These are phyloP conservation scores for Dendrocalamus sinicus DNA, from an alignment of 176 grass and related monocot genomes.

Conservation along the genomic window DNA sequence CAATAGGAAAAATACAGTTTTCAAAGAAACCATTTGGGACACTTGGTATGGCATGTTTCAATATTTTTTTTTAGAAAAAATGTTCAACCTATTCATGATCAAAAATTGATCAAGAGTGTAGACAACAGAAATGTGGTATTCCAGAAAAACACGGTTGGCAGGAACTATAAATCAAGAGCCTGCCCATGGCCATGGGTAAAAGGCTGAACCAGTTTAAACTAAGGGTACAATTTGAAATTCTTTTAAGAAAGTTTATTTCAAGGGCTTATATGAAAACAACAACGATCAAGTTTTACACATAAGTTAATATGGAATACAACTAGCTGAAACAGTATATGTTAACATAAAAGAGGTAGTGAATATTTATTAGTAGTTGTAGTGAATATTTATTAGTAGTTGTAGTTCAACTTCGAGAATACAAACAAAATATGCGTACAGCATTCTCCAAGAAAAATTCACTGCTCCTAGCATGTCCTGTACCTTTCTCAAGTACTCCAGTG, in stretches of 20 bases:
- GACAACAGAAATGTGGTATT: background rate
- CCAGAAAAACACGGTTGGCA: background rate
- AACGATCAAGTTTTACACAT: background rate
- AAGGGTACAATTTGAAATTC: background rate
- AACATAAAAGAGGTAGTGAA: background rate
- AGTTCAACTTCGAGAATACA: background rate
- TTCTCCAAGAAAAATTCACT: background rate
- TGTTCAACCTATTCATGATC: background rate
- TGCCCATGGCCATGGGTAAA: background rate
- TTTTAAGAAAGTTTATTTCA: background rate
- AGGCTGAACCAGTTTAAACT: background rate
- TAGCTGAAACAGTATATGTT: conserved; percentile 16
- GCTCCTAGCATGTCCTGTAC: conserved; percentile 42
- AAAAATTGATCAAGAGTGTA: background rate
- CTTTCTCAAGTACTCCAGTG: conserved; percentile 85
- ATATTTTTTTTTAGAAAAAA: background rate
- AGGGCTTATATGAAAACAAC: background rate
- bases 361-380: background rate
- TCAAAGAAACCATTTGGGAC: background rate
- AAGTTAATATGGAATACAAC: background rate
- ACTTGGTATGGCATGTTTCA: background rate
- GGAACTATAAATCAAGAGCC: background rate
- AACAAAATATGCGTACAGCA: background rate
- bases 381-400: background rate
- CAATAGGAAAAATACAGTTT: background rate